Evolutionary conservation across 2,329 filamentous ascomycete genomes (phyloP), one percentile per base, ranked within the genome.

Genomic region (Cryoendolithus antarcticus): DNA sequence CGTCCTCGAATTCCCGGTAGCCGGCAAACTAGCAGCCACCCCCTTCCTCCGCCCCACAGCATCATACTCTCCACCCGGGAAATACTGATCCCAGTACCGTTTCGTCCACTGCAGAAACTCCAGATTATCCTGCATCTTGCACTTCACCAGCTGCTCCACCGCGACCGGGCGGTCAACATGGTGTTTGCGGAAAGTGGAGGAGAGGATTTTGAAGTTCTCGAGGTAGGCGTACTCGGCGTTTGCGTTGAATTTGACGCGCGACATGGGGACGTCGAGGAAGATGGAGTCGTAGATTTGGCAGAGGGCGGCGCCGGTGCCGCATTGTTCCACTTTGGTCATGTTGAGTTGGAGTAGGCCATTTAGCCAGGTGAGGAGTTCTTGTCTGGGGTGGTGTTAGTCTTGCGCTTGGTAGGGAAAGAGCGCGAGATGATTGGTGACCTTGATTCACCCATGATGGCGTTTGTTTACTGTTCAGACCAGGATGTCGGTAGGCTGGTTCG

Each of bases 41-140:
- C 78, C 88, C 66, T 93, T 94, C 61, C 91, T 76, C 57, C 91
- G 77, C 39, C 72, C 71, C 19, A 93, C 74, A 8, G 91, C 86
- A 60, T 98, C 91, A 69, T 98, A 98, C 48, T 96, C 91, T 55
- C 91, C 86, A 43, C 91, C 91, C 6, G 91, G 91, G 65, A 85
- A 98, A 71, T 95, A 86, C 60, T 95, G 85, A 58, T 98, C 91
- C 91, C 91, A 98, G 69, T 86, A 95, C 52, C 75, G 73, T 75
- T 98, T 98, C 43, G 80, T 80, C 82, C 86, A 98, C 67, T 98
- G 91, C 44, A 98, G 72, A 62, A 98, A 98, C 60, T 96, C 91
- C 54, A 98, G 82, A 69, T 98, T 98, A 65, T 98, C 91, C 73
- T 98, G 91, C 89, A 98, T 98, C 72, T 94, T 95, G 73, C 91